These are phyloP conservation scores for Fusarium sp. DNA, from an alignment of 2,329 filamentous ascomycete genomes.

Conservation along the genomic window DNA sequence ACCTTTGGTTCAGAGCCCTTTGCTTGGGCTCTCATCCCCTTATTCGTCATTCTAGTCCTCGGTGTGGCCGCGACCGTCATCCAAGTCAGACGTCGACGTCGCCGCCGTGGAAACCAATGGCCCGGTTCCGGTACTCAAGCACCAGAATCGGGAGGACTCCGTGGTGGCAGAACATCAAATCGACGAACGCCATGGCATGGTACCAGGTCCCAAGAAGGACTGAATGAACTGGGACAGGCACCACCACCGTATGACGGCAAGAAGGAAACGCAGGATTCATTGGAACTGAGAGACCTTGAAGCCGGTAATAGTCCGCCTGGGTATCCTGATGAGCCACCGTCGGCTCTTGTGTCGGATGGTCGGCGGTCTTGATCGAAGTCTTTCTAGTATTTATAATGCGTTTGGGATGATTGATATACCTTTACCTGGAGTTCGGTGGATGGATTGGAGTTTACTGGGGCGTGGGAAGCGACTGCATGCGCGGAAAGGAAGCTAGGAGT, in stretches of 20 bases:
- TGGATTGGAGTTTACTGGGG: neutral
- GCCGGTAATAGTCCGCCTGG: conserved; percentile 45
- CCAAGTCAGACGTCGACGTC: conserved; percentile 56
- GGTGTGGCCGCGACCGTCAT: conserved; percentile 54
- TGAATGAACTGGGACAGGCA: conserved; percentile 72
- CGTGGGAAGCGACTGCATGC: neutral
- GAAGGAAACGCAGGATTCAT: conserved; percentile 39
- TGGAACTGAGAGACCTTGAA: conserved; percentile 46
- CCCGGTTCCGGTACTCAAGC: conserved; percentile 19
- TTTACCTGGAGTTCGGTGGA: conserved; percentile 3
- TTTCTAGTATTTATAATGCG: neutral
- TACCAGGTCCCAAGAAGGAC: conserved; percentile 60
- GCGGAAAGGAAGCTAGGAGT: neutral
- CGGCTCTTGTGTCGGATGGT: conserved; percentile 38
- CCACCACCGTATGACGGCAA: conserved; percentile 69
- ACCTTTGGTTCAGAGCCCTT: conserved; percentile 61
- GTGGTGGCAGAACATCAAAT: conserved; percentile 16
- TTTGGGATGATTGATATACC: neutral
- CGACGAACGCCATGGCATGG: conserved; percentile 45
- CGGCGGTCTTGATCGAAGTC: conserved; percentile 24
- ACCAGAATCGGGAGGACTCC: conserved; percentile 41
- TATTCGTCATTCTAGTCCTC: conserved; percentile 58
- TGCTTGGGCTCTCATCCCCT: conserved; percentile 65
- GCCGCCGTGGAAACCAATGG: conserved; percentile 32
- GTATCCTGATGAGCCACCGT: conserved; percentile 45